Evolutionary conservation across 345 rosid genomes (phyloP).

Genomic region (Gynandropsis gynandra): DNA sequence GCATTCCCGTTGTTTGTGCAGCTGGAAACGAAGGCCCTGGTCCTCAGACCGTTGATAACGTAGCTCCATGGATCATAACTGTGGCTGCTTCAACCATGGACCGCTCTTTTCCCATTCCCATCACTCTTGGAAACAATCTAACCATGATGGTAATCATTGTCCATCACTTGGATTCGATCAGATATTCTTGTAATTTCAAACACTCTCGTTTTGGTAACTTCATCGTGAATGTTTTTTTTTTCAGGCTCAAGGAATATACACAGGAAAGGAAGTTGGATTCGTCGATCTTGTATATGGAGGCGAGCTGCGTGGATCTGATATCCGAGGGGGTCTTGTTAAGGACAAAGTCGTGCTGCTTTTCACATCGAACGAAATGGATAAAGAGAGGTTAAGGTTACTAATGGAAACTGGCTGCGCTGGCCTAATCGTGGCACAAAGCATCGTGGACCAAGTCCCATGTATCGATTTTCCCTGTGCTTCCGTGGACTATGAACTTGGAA

Average conservation of each 20-base stretch:
- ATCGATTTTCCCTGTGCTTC: conserved; percentile 27
- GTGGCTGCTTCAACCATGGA: conserved; percentile 43
- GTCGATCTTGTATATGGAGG: conserved; percentile 19
- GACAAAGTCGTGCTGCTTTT: conserved; percentile 33
- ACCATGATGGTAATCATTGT: conserved; percentile 33
- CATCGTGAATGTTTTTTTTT: conserved; percentile 1
- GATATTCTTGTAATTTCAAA: not conserved
- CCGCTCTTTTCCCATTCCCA: conserved; percentile 34
- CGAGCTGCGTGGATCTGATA: conserved; percentile 5
- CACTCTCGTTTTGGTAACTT: not conserved
- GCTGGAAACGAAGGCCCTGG: conserved; percentile 36
- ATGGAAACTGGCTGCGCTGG: conserved; percentile 33
- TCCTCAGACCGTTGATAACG: conserved; percentile 34
- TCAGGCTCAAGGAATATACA: conserved; percentile 26
- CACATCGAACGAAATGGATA: conserved; percentile 24
- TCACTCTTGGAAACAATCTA: conserved; percentile 32
- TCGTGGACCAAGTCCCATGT: conserved; percentile 38
- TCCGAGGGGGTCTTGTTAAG: conserved; percentile 18
- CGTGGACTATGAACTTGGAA: conserved; percentile 34
- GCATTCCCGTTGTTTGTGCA: conserved; percentile 31
- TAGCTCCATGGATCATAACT: conserved; percentile 49
- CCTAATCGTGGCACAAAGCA: conserved; percentile 26
- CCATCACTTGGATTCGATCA: not conserved
- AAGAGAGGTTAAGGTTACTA: conserved; percentile 27
- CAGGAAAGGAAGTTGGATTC: conserved; percentile 24